A percentile compares a stretch with the other conserved stretches of the same genome.
Evolutionary conservation across 441 rosid genomes (phyloP).

Genomic region (Erodium trifolium): DNA sequence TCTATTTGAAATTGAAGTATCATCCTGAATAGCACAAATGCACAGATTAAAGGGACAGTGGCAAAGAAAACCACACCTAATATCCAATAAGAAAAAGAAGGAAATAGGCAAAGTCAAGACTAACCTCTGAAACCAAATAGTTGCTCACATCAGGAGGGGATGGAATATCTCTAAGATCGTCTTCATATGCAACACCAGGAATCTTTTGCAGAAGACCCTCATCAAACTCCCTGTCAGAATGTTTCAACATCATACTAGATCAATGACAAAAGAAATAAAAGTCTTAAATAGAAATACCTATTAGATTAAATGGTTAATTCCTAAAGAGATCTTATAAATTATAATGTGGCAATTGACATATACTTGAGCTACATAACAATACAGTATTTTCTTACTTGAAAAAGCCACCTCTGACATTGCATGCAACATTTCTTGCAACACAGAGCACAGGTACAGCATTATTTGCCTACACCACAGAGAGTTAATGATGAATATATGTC

Average conservation of each 20-base stretch:
- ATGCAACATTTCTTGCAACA: slow-evolving; percentile 98
- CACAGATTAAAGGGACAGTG: slow-evolving; percentile 29
- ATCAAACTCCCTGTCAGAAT: slow-evolving; percentile 79
- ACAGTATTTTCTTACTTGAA: slow-evolving; percentile 60
- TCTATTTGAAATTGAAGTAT: slow-evolving; percentile 67
- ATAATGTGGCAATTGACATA: slow-evolving; percentile 8
- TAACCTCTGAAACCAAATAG: slow-evolving; percentile 84
- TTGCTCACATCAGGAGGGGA: slow-evolving; percentile 87
- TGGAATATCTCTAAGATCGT: slow-evolving; percentile 68
- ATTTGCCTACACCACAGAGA: slow-evolving; percentile 41
- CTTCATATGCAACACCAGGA: slow-evolving; percentile 76
- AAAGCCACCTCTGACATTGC: slow-evolving; percentile 92
- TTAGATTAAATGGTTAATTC: slow-evolving; percentile 9
- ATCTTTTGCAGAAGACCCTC: slow-evolving; percentile 67
- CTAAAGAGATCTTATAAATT: too few relatives aligned
- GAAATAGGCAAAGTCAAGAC: slow-evolving; percentile 15
- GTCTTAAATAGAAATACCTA: neutral
- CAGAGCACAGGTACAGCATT: slow-evolving; percentile 81
- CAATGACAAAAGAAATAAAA: slow-evolving; percentile 8
- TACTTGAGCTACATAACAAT: neutral
- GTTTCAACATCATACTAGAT: slow-evolving; percentile 22
- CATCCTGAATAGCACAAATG: slow-evolving; percentile 41
- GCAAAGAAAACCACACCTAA: slow-evolving; percentile 14
- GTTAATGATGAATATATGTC: slow-evolving; percentile 4
- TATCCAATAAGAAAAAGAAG: slow-evolving; percentile 7